Evolutionary conservation across 352 stramenopile species (phyloP).

Genomic region (Phytophthora idaei): DNA sequence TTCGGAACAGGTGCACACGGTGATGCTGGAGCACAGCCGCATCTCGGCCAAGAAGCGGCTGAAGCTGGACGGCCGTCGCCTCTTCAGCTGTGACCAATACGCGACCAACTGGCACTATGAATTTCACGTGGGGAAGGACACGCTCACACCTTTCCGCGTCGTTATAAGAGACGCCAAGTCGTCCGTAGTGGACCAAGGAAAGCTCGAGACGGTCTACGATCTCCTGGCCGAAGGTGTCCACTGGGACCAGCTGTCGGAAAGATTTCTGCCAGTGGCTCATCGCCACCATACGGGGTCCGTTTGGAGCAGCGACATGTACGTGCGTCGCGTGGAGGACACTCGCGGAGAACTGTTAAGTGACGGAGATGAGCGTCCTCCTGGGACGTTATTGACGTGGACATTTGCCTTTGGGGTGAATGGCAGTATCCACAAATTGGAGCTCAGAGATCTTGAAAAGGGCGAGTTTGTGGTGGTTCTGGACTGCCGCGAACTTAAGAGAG

Average conservation of each 20-base stretch:
- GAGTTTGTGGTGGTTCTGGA: constrained; percentile 85
- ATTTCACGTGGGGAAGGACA: constrained; percentile 60
- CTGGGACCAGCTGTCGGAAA: constrained; percentile 74
- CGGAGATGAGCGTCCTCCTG: constrained; percentile 44
- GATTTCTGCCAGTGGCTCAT: constrained; percentile 42
- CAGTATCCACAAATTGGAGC: constrained; percentile 77
- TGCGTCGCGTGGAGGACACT: constrained; percentile 67
- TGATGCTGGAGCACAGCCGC: constrained; percentile 86
- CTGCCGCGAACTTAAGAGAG: constrained; percentile 57
- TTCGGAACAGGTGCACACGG: constrained; percentile 80
- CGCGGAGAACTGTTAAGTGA: constrained; percentile 49
- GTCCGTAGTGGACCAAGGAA: constrained; percentile 72
- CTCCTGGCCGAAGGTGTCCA: constrained; percentile 62
- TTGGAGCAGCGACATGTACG: constrained; percentile 84
- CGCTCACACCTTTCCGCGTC: constrained; percentile 55
- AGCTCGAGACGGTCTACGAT: constrained; percentile 74
- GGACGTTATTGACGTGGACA: constrained; percentile 71
- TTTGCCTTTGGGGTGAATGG: constrained; percentile 83
- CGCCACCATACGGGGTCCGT: constrained; percentile 47
- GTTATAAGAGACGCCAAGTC: constrained; percentile 78
- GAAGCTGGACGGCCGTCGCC: constrained; percentile 75
- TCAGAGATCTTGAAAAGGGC: constrained; percentile 70
- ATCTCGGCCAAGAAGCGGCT: constrained; percentile 86
- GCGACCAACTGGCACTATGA: constrained; percentile 78
- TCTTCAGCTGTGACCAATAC: constrained; percentile 78